phyloP scores from a whole-genome alignment of 768 basidiomycete species.

The Lentinula sp. region DNA sequence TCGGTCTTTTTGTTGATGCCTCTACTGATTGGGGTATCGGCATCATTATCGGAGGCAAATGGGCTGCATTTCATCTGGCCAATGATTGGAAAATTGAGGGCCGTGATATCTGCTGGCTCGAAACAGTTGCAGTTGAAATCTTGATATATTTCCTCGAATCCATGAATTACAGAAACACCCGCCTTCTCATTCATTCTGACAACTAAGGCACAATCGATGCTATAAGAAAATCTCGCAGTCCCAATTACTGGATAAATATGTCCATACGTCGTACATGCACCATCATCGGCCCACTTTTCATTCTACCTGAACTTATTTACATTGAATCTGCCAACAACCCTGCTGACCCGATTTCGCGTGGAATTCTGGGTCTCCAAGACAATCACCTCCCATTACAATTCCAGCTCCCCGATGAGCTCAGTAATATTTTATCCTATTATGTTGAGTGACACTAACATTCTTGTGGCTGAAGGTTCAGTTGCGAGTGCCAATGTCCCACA shows the following conservation, averaged over 20 bases:
- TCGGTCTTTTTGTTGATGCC: slow-evolving; percentile 23
- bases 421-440: not conserved
- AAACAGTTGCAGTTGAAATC: slow-evolving; percentile 9
- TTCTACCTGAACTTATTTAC: slow-evolving; percentile 14
- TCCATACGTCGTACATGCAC: slow-evolving; percentile 15
- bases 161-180: slow-evolving; percentile 5
- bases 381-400: not conserved
- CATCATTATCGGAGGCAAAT: slow-evolving; percentile 4
- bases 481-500: not conserved
- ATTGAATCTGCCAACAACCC: slow-evolving; percentile 15
- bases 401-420: not conserved
- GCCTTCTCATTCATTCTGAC: slow-evolving; percentile 21
- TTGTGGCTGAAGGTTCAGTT: not conserved
- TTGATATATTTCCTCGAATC: slow-evolving; percentile 13
- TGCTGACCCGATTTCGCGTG: slow-evolving; percentile 25
- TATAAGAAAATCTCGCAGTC: slow-evolving; percentile 13
- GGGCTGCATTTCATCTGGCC: slow-evolving; percentile 12
- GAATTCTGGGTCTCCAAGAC: slow-evolving; percentile 4
- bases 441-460: not conserved
- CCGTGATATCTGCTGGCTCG: slow-evolving; percentile 9
- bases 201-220: slow-evolving; percentile 25
- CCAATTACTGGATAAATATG: slow-evolving; percentile 23
- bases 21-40: slow-evolving; percentile 22
- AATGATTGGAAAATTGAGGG: slow-evolving; percentile 10
- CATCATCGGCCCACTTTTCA: slow-evolving; percentile 8